phyloP scores from a whole-genome alignment of 768 basidiomycete genomes.

The Phylloporus arenicola region DNA sequence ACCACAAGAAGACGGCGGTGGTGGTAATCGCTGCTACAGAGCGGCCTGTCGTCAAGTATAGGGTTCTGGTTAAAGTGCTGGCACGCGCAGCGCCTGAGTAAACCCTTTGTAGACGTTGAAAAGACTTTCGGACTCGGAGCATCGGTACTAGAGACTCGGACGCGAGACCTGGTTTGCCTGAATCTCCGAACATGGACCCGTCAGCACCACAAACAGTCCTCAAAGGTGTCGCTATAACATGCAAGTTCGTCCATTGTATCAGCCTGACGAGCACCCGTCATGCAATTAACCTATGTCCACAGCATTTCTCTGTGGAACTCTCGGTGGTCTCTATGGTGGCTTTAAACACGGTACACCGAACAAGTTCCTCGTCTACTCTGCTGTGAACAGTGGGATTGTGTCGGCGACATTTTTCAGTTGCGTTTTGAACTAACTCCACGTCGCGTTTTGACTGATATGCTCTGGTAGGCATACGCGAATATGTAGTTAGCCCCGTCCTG shows the following conservation, averaged over 20 bases:
- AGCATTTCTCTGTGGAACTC: constrained; percentile 55
- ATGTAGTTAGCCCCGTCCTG: constrained; percentile 61
- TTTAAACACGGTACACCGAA: constrained; percentile 44
- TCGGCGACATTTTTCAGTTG: constrained; percentile 79
- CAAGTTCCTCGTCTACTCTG: constrained; percentile 52
- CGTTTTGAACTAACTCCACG: neutral
- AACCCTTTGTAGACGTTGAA: neutral
- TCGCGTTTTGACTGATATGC: neutral
- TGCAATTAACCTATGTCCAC: constrained; percentile 25
- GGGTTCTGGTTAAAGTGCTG: neutral
- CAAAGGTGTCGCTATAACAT: constrained; percentile 60
- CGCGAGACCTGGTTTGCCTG: too few relatives aligned
- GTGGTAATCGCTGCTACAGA: constrained; percentile 16
- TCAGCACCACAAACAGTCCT: constrained; percentile 41
- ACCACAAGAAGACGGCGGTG: constrained; percentile 36
- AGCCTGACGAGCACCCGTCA: constrained; percentile 4
- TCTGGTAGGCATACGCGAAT: constrained; percentile 66
- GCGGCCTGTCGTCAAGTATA: constrained; percentile 1
- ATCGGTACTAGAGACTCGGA: neutral
- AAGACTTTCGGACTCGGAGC: constrained; percentile 9
- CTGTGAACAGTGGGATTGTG: constrained; percentile 65
- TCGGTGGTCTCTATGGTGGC: constrained; percentile 42
- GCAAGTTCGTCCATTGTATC: constrained; percentile 61
- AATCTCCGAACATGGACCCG: constrained; percentile 21
- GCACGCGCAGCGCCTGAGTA: constrained; percentile 7